Percentiles rank a stretch among this genome's conserved stretches.
Evolutionary conservation across 495 filamentous ascomycete species (phyloP).

Genomic region (Talaromyces nanjingensis): DNA sequence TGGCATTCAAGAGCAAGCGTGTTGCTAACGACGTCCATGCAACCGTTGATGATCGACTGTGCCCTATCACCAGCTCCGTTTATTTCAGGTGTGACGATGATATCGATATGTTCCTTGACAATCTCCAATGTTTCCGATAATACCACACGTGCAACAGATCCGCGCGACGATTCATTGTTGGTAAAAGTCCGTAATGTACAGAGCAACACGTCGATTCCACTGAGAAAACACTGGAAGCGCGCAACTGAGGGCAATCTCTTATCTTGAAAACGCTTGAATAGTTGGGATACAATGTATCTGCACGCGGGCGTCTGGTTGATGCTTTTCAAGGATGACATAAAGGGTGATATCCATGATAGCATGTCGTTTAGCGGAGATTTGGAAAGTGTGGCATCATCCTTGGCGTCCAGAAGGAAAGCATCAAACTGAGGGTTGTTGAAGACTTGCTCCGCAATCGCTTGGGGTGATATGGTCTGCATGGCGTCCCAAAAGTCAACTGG

Average conservation of each 20-base stretch:
- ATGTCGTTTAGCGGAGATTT: slow-evolving; percentile 51
- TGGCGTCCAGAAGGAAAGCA: slow-evolving; percentile 48
- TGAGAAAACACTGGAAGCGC: slow-evolving; percentile 43
- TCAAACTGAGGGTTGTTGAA: slow-evolving; percentile 65
- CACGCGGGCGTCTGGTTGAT: slow-evolving; percentile 66
- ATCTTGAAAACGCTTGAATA: slow-evolving; percentile 60
- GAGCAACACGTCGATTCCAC: slow-evolving; percentile 42
- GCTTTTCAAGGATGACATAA: slow-evolving; percentile 68
- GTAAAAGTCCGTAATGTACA: slow-evolving; percentile 47
- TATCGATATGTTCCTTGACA: slow-evolving; percentile 38
- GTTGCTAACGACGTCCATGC: slow-evolving; percentile 60
- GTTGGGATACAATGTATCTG: slow-evolving; percentile 58
- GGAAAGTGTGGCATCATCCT: slow-evolving; percentile 46
- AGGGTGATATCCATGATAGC: slow-evolving; percentile 65
- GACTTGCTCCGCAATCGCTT: slow-evolving; percentile 66
- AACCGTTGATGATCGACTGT: slow-evolving; percentile 27
- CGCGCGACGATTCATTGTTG: slow-evolving; percentile 38
- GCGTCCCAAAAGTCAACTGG: slow-evolving; percentile 80
- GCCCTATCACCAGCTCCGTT: slow-evolving; percentile 25
- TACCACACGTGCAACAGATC: slow-evolving; percentile 45
- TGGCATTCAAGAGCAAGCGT: slow-evolving; percentile 71
- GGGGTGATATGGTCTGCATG: slow-evolving; percentile 68
- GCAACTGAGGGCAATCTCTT: slow-evolving; percentile 36
- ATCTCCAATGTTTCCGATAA: slow-evolving; percentile 48
- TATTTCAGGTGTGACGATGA: slow-evolving; percentile 35